phyloP scores from a whole-genome alignment of 345 rosid species.

The Populus ilicifolia region DNA sequence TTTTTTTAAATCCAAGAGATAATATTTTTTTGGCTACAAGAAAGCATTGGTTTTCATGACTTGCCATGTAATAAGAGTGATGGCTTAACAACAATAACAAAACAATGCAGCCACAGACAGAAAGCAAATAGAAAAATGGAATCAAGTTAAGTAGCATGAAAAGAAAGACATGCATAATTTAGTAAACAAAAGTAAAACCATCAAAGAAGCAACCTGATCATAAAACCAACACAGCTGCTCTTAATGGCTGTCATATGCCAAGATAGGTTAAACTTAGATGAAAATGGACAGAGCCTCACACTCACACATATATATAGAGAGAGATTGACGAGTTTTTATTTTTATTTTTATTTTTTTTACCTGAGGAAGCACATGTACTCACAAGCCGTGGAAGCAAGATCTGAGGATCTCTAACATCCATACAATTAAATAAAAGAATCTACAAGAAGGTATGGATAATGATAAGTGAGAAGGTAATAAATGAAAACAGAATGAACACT shows the following conservation, averaged over 20 bases:
- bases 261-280: neutral
- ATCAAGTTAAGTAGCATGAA: neutral
- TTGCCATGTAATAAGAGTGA: neutral
- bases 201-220: neutral
- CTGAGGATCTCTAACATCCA: constrained; percentile 84
- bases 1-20: neutral
- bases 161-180: too few relatives aligned
- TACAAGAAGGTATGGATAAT: constrained; percentile 20
- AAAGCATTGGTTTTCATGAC: neutral
- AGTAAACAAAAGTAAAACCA: neutral
- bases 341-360: constrained; percentile 15
- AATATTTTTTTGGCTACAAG: neutral
- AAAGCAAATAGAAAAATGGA: neutral
- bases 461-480: constrained; percentile 7
- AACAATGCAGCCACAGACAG: neutral
- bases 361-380: constrained; percentile 61
- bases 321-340: constrained; percentile 5
- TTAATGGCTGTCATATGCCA: neutral
- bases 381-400: constrained; percentile 68
- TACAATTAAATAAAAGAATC: constrained; percentile 90
- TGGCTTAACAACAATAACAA: neutral
- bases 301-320: neutral
- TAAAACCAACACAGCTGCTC: neutral
- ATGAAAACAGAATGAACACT: neutral
- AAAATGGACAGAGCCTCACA: neutral